Evolutionary conservation across 2,329 filamentous ascomycete genomes (phyloP), one percentile per base, ranked within the genome.

Genomic region (Fusarium tuaranense): DNA sequence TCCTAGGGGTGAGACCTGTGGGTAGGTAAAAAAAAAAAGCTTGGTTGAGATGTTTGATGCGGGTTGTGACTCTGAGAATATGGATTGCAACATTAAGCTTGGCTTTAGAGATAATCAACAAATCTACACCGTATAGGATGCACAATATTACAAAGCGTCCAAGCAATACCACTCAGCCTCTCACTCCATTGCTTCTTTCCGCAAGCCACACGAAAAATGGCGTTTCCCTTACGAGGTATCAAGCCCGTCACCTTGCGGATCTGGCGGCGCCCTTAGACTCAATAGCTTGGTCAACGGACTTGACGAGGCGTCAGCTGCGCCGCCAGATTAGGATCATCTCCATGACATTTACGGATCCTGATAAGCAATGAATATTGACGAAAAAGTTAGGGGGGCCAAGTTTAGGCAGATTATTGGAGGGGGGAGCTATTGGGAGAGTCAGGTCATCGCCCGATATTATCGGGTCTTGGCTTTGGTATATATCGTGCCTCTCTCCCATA

Each of bases 241-340:
- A 32, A 57, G 27, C 22, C n/a, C 36, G 32, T 41, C 22, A 22
- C 20, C 16, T 25, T 48, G 30, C 39, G 27, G 58, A 62, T 44
- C 39, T 62, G 59, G 59, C 59, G 59, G 30, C 39, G 59, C 59
- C 48, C 39, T 62, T 62, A 27, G 39, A 34, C 27, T 20, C 39
- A 30, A 30, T 62, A 46, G 39, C 39, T 62, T 48, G 57, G 57
- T 34, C 25, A 30, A 46, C 12, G 39, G n/a, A 27, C 39, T 46
- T 8, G 25, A 22, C 30, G 27, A 46, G 59, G 59, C 59, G 59
- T 34, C 27, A 46, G 59, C 59, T 46, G 38, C 27, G 30, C 10
- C 39, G 27, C 39, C 39, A 25, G 20, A 60, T 38, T 59, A 7
- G 34, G 55, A 39, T 38, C 20, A 36, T 38, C 20, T 59, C 55